Evolutionary conservation across 192 early-diverging fungal genomes (phyloP), one percentile per base, ranked within the genome.

Genomic region (Entophlyctis luteolus): DNA sequence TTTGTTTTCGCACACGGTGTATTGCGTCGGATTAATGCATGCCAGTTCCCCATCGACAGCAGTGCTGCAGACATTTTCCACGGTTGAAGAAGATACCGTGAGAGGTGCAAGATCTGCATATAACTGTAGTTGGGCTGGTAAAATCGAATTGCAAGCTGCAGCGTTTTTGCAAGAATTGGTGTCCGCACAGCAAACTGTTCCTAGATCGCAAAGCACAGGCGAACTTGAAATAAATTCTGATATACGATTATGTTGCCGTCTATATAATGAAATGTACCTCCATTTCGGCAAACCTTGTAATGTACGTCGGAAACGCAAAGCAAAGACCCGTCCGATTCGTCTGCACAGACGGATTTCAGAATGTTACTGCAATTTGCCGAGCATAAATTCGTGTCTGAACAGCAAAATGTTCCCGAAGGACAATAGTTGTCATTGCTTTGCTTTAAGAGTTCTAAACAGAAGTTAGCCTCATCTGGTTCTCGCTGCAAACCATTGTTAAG

Each of bases 141-240:
- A 36, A 28, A 48, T 59, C 12, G 5, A 33, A 6, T 28, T 35
- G 45, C 67, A 68, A 18, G 55, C 55, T 16, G 55, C 14, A 10
- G 36, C 6, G 59, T 39, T 59, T 38, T 68, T 56, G 55, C 67
- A 68, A 2, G 18, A 6, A 31, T 56, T 56, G 18, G 67, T 16
- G 67, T 68, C 55, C 10, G 67, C 55, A 38, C 67, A 68, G 54
- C 67, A 68, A 8, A 59, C 67, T 14, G 67, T 68, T 45, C 67
- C 67, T 29, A 39, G 27, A 5, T 37, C 29, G 42, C 67, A 68
- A 14, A n/a, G 38, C 46, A 59, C 55, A 22, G 67, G 67, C 2
- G 39, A 3, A 23, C 37, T 34, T 25, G n/a, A 3, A 6, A 39
- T 12, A 25, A 59, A 59, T 42, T 25, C 57, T 59, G 25, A 14